Conservation (phyloP, 805 yeast species). For the Sugiyamaella boreocaroliniensis region DNA sequence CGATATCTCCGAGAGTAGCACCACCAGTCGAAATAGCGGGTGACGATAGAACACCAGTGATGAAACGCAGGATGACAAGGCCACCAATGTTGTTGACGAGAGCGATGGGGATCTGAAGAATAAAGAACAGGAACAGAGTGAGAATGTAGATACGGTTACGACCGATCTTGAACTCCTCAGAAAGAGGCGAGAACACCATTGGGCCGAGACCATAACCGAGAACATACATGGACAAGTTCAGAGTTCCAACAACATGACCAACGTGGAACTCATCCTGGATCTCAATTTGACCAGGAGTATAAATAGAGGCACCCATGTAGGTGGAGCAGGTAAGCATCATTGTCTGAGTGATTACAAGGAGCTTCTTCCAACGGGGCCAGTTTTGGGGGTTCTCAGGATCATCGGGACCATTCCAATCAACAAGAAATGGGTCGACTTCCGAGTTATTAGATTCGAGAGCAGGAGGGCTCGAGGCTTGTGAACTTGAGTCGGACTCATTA, state of each 20-base stretch:
- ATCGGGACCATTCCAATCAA: slow-evolving; percentile 29
- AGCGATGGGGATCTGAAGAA: slow-evolving; percentile 54
- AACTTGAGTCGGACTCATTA: neutral
- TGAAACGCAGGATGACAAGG: slow-evolving; percentile 43
- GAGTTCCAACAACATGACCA: slow-evolving; percentile 41
- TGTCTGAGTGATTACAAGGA: slow-evolving; percentile 35
- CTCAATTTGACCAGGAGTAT: slow-evolving; percentile 45
- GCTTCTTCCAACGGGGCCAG: slow-evolving; percentile 44
- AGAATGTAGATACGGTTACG: slow-evolving; percentile 44
- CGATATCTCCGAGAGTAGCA: slow-evolving; percentile 49
- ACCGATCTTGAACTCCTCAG: slow-evolving; percentile 41
- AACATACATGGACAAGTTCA: slow-evolving; percentile 54
- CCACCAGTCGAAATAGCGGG: slow-evolving; percentile 56
- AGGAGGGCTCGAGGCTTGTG: neutral
- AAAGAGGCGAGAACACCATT: slow-evolving; percentile 53
- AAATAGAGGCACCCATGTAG: slow-evolving; percentile 55
- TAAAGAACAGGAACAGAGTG: slow-evolving; percentile 42
- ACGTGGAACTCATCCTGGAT: slow-evolving; percentile 38
- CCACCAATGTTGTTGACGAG: slow-evolving; percentile 45
- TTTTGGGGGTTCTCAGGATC: slow-evolving; percentile 43
- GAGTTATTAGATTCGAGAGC: neutral
- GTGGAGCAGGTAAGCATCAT: slow-evolving; percentile 44
- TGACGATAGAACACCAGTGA: slow-evolving; percentile 50
- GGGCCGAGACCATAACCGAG: slow-evolving; percentile 66
- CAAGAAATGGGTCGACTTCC: slow-evolving; percentile 20